Evolutionary conservation across 305 asterid genomes (phyloP), one percentile per base, ranked within the genome.

Genomic region (Solanum hybrid): DNA sequence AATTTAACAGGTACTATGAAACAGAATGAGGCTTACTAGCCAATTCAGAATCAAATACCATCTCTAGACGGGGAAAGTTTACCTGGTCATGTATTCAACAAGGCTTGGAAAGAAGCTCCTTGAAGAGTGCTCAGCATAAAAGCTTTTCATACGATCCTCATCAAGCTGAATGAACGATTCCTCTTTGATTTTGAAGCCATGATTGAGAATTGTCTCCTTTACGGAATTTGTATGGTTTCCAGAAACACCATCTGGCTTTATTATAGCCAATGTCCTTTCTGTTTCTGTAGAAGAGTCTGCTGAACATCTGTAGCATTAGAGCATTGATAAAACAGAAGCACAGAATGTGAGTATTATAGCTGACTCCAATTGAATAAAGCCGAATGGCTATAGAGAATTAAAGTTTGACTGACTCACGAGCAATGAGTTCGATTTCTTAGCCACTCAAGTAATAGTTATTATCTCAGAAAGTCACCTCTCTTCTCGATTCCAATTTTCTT

Each of bases 31-130:
- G 8, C 24, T 38, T 4, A 80, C 69, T 7, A 40, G 69, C 1
- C 2, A 40, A 80, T 80, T 38, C 66, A 80, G 66, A 26, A 80
- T 80, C 35, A 40, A 80, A 14, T 40, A 80, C 36, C 86, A 26
- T 80, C 36, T 40, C 86, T 34, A 14, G 69, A 40, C 1, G 7
- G 36, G 69, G 16, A 80, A 79, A 40, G 37, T 26, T 40, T 91
- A 96, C 99, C 99, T 96, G 32, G 95, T 93, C 98, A 96, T 95
- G 92, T 95, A 96, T 10, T 90, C 90, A 84, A 96, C 96, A 86
- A 96, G 98, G 93, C 90, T 86, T 0, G 95, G 89, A 91, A 96
- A 95, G 91, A 96, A 96, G 90, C 92, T 93, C 94, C 90, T 95
- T 4, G 95, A 88, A 81, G 98, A 91, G 69, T 96, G 98, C 92